Evolutionary conservation across 108 stramenopile species (phyloP).

Genomic region (Tribonema minus): DNA sequence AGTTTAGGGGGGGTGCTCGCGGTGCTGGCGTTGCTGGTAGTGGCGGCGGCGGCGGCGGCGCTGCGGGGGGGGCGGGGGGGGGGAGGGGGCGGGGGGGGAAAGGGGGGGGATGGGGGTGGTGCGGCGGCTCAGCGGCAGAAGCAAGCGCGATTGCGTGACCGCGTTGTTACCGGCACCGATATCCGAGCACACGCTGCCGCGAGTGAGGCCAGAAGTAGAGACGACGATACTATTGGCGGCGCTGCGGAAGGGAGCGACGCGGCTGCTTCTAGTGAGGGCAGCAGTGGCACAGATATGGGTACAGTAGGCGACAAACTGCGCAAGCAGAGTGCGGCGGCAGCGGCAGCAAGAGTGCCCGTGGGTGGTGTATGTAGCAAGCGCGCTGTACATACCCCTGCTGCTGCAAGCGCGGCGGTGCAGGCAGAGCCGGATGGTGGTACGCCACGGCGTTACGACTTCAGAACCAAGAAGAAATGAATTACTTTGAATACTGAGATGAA

Average conservation of each 20-base stretch:
- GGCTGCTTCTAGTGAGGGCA: not conserved
- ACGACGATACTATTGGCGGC: not conserved
- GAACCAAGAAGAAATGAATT: no score
- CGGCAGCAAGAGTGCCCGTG: not conserved
- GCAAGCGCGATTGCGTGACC: not conserved
- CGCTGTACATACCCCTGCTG: no score
- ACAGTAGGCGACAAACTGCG: no score
- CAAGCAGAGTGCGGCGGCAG: not conserved
- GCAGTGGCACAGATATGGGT: no score
- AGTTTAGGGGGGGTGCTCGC: no score
- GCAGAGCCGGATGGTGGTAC: no score
- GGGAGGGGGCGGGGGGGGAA: not conserved
- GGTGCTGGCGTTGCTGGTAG: not conserved
- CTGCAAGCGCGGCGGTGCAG: no score
- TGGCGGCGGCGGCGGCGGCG: not conserved
- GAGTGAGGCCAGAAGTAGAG: not conserved
- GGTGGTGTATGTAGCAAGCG: not conserved
- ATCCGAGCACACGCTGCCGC: not conserved
- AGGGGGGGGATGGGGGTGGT: not conserved
- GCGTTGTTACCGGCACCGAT: not conserved
- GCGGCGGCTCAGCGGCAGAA: not conserved
- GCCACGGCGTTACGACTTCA: no score
- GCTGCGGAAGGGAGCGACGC: not conserved
- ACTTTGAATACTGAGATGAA: no score
- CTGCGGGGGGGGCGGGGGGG: not conserved